Conservation (phyloP, 2,329 filamentous ascomycete genomes). For the Didymella pomorum region DNA sequence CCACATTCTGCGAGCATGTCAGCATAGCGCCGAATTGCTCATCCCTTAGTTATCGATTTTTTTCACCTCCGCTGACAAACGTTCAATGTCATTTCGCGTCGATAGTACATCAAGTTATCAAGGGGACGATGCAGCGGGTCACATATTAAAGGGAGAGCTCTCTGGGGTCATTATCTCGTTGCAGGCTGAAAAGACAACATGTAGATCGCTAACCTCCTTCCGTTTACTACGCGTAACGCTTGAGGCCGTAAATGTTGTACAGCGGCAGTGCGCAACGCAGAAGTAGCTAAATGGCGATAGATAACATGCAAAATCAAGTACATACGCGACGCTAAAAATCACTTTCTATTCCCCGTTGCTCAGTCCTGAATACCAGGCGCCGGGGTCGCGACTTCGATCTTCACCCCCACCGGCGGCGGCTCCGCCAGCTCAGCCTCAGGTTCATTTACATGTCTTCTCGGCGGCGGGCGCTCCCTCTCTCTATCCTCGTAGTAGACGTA, state of each 20-base stretch:
- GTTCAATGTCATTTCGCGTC: too few relatives aligned
- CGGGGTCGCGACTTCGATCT: conserved; percentile 19
- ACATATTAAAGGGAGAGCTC: too few relatives aligned
- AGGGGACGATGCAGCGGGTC: too few relatives aligned
- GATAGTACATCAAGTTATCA: too few relatives aligned
- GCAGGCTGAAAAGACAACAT: too few relatives aligned
- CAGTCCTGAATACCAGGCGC: conserved; percentile 6
- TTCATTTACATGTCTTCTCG: conserved; percentile 12
- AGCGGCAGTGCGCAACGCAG: not conserved
- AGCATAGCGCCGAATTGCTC: conserved; percentile 18
- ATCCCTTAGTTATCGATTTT: conserved; percentile 4
- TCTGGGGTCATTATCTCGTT: too few relatives aligned
- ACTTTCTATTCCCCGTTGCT: not conserved
- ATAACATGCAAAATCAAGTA: not conserved
- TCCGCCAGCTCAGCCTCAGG: conserved; percentile 12
- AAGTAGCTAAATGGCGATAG: not conserved
- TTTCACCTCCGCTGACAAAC: conserved; percentile 11
- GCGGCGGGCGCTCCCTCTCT: conserved; percentile 33
- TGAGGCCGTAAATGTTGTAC: not conserved
- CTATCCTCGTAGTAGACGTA: conserved; percentile 47
- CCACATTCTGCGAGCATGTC: conserved; percentile 6
- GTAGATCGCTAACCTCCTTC: too few relatives aligned
- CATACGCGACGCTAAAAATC: not conserved
- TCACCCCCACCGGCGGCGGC: conserved; percentile 14
- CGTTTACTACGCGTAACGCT: too few relatives aligned